phyloP scores from a whole-genome alignment of 164 flowering plant species.

The Vitis amurensis region DNA sequence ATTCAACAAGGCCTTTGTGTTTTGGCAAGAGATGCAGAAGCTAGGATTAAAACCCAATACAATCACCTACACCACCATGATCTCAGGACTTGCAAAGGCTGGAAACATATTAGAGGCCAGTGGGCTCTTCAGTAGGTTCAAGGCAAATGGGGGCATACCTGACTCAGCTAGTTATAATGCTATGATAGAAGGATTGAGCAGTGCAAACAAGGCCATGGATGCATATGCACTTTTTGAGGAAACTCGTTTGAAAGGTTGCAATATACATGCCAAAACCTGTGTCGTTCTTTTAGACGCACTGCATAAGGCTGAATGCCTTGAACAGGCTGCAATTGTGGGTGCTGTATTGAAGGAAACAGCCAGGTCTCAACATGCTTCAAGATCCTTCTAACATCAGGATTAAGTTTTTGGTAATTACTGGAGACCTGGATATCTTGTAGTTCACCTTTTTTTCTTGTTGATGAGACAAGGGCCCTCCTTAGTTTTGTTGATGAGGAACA shows the following conservation, averaged over 20 bases:
- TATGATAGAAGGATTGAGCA: slow-evolving; percentile 78
- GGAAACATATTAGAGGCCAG: slow-evolving; percentile 73
- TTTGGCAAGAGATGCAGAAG: slow-evolving; percentile 94
- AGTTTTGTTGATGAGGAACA: no score
- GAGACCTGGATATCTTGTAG: no score
- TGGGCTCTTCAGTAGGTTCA: slow-evolving; percentile 68
- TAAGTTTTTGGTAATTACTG: neutral
- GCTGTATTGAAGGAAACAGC: slow-evolving; percentile 83
- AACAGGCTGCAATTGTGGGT: slow-evolving; percentile 91
- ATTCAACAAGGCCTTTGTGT: slow-evolving; percentile 91
- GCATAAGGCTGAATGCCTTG: slow-evolving; percentile 83
- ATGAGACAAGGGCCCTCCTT: no score
- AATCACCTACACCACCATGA: slow-evolving; percentile 82
- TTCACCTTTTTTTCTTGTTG: no score
- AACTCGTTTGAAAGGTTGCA: slow-evolving; percentile 66
- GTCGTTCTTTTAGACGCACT: slow-evolving; percentile 77
- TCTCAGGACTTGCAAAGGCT: slow-evolving; percentile 82
- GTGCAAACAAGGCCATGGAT: slow-evolving; percentile 60
- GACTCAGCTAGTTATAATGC: slow-evolving; percentile 84
- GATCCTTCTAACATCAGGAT: slow-evolving; percentile 27
- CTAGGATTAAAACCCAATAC: slow-evolving; percentile 63
- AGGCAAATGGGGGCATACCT: slow-evolving; percentile 66
- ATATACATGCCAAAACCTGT: slow-evolving; percentile 65
- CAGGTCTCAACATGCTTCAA: slow-evolving; percentile 78
- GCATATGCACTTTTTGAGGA: slow-evolving; percentile 80